Evolutionary conservation across 2,329 filamentous ascomycete species (phyloP).

Genomic region (Pseudocercospora cruenta): DNA sequence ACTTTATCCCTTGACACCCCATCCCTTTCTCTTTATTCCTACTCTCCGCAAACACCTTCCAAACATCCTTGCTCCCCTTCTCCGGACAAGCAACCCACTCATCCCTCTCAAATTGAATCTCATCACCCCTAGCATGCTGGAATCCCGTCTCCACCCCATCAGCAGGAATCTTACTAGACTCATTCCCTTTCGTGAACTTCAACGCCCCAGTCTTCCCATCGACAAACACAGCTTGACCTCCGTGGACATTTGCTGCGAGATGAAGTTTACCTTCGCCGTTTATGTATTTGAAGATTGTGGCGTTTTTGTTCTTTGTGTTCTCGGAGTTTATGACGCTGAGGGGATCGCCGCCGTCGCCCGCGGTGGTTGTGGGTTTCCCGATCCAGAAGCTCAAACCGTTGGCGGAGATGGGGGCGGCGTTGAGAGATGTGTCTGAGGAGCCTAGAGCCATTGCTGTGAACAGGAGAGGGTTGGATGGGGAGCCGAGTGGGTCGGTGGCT

Average conservation of each 20-base stretch:
- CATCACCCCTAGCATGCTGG: background rate
- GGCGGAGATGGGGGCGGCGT: slow-evolving; percentile 5
- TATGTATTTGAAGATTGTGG: slow-evolving; percentile 4
- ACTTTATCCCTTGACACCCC: background rate
- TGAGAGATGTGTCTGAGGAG: background rate
- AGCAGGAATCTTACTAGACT: background rate
- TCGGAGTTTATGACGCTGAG: background rate
- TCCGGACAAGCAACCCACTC: slow-evolving; percentile 2
- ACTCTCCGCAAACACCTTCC: slow-evolving; percentile 1
- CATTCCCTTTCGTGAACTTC: background rate
- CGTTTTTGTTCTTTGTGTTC: slow-evolving; percentile 6
- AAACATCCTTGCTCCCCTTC: background rate
- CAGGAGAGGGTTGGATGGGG: background rate
- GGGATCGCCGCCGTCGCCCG: background rate
- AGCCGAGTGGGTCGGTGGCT: background rate
- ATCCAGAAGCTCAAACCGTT: background rate
- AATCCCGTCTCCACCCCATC: background rate
- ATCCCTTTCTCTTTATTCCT: background rate
- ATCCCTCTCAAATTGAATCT: slow-evolving; percentile 7
- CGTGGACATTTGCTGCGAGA: background rate
- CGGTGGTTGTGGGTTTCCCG: background rate
- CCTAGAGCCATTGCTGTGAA: background rate
- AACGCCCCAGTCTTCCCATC: background rate
- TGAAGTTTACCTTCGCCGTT: background rate
- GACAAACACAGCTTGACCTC: slow-evolving; percentile 2